Conservation (phyloP, 768 basidiomycete species). For the Strobilomyces echinocephalus region DNA sequence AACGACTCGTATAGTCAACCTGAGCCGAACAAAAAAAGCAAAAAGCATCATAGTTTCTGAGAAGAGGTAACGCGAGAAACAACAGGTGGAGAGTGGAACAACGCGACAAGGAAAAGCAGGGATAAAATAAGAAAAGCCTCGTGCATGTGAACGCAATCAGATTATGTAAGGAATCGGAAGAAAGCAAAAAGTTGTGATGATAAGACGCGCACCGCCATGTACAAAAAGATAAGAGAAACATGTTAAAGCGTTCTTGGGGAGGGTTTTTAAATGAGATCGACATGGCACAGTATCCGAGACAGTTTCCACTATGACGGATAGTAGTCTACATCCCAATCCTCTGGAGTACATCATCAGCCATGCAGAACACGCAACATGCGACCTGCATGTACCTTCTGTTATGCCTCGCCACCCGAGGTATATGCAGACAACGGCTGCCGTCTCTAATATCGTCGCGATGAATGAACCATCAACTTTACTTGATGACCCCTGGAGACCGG, state of each 20-base stretch:
- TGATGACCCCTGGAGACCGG: slow-evolving; percentile 49
- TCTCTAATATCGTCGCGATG: slow-evolving; percentile 79
- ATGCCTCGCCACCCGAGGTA: slow-evolving; percentile 85
- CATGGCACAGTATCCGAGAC: neutral
- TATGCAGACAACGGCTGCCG: slow-evolving; percentile 60
- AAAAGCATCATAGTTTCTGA: neutral
- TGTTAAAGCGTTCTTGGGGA: slow-evolving; percentile 2
- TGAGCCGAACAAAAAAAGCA: neutral
- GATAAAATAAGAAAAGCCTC: slow-evolving; percentile 1
- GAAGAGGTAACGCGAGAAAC: slow-evolving; percentile 5
- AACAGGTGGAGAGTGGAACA: neutral
- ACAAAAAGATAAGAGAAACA: slow-evolving; percentile 6
- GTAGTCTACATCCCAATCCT: slow-evolving; percentile 52
- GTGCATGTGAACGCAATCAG: neutral
- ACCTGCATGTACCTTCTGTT: slow-evolving; percentile 65
- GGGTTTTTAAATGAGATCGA: neutral
- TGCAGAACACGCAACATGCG: neutral
- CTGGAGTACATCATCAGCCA: slow-evolving; percentile 21
- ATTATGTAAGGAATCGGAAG: neutral
- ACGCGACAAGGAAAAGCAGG: neutral
- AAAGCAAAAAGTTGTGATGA: neutral
- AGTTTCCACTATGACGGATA: slow-evolving; percentile 34
- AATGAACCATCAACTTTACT: slow-evolving; percentile 82
- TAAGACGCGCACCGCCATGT: slow-evolving; percentile 5
- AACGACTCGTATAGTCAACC: neutral